phyloP scores from a whole-genome alignment of 2,329 filamentous ascomycete species.

The Septoria linicola region DNA sequence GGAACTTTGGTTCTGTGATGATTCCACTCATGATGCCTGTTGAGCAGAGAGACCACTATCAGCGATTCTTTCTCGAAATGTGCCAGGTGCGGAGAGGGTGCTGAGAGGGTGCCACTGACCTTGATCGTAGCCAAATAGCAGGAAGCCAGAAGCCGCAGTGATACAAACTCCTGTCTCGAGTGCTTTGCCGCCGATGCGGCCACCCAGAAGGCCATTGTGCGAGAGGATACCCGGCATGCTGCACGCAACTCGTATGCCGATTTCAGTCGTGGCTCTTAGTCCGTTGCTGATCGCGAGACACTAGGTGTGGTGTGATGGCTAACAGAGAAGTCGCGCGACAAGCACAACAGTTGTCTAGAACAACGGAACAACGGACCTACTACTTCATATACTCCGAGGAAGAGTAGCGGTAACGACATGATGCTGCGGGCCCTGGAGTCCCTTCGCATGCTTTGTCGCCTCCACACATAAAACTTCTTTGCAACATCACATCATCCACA shows the following conservation, averaged over 20 bases:
- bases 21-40: constrained; percentile 46
- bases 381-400: not conserved
- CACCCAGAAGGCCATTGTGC: constrained; percentile 24
- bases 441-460: not conserved
- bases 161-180: constrained; percentile 23
- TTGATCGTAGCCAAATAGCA: constrained; percentile 28
- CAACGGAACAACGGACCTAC: not conserved
- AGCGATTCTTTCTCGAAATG: too few relatives aligned
- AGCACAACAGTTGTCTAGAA: not conserved
- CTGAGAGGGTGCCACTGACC: not conserved
- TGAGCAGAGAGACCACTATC: too few relatives aligned
- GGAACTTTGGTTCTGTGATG: constrained; percentile 44
- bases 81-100: not conserved
- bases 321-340: too few relatives aligned
- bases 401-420: not conserved
- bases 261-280: too few relatives aligned
- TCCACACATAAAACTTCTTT: constrained; percentile 9
- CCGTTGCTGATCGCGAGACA: too few relatives aligned
- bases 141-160: constrained; percentile 20
- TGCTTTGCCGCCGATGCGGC: constrained; percentile 18
- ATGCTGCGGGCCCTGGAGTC: constrained; percentile 1
- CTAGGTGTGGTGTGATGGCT: too few relatives aligned
- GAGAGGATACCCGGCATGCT: constrained; percentile 17
- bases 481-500: constrained; percentile 2
- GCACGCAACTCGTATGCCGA: too few relatives aligned